Evolutionary conservation across 495 filamentous ascomycete genomes (phyloP).

Genomic region (Clohesyomyces aquaticus): DNA sequence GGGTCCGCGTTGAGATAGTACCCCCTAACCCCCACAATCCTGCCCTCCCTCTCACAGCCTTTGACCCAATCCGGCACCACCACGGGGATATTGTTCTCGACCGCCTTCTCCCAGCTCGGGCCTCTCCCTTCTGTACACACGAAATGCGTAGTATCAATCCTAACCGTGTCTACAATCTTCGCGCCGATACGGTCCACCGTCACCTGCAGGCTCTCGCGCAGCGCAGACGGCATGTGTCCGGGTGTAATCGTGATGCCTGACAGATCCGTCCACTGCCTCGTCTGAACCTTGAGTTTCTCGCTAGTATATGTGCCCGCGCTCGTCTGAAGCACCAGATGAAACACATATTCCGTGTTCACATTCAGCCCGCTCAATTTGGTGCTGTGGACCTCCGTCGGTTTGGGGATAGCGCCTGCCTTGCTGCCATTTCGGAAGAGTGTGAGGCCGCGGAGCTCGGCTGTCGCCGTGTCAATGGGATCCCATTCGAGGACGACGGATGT

Average conservation of each 20-base stretch:
- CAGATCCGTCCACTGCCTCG: conserved; percentile 98
- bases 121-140: conserved; percentile 96
- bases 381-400: conserved; percentile 78
- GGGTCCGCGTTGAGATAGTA: conserved; percentile 94
- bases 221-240: conserved; percentile 76
- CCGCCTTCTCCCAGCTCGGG: conserved; percentile 88
- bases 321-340: conserved; percentile 89
- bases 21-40: conserved; percentile 89
- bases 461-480: conserved; percentile 92
- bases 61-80: conserved; percentile 98
- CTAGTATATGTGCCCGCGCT: conserved; percentile 84
- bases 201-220: conserved; percentile 70
- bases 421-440: conserved; percentile 92
- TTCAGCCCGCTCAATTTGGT: conserved; percentile 98
- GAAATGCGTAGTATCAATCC: conserved; percentile 98
- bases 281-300: conserved; percentile 82
- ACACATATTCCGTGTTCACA: conserved; percentile 92
- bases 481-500: conserved; percentile 97
- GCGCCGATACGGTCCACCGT: conserved; percentile 89
- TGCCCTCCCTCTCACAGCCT: conserved; percentile 88
- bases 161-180: conserved; percentile 84
- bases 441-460: conserved; percentile 83
- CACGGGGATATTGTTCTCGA: conserved; percentile 97
- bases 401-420: conserved; percentile 92
- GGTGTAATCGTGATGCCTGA: conserved; percentile 94